Evolutionary conservation across 75 land plant genomes (phyloP), one percentile per base, ranked within the genome.

Genomic region (Isoetes taiwanensis): DNA sequence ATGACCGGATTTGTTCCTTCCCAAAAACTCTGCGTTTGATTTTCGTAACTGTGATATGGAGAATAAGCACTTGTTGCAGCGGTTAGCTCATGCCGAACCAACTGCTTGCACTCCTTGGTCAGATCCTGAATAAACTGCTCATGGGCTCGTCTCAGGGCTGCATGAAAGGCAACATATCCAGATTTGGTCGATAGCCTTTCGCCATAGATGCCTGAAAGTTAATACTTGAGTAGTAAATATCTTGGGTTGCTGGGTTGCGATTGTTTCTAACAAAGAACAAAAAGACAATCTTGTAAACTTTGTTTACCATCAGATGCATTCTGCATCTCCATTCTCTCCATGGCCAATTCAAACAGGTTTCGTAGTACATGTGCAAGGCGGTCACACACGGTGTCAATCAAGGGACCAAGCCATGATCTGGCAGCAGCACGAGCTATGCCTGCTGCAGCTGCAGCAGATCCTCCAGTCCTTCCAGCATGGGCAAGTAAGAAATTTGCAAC

Each of bases 401-500:
- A 69, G 41, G 98, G 98, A 55, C 89, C 75, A 40, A 93, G 76
- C 85, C 88, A 93, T 32, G 95, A 79, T 28, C 80, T 54, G 21
- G 95, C 98, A 62, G 95, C 80, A 43, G 85, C 77, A 41, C 94
- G 88, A 20, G 94, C 98, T 65, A 93, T 81, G 53, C 80, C 87
- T 30, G 84, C 85, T 30, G 94, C 80, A 39, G 94, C 88, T 54
- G 77, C 84, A 32, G 75, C 59, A 21, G 80, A 69, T 21, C 76
- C 68, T 8, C 86, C 86, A 40, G 80, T 77, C 58, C 85, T 57
- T 8, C 96, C 81, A 69, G 82, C 85, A 74, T 85, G 78, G 32
- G 95, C 95, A 70, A 87, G 94, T 68, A 93, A 70, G 46, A 93
- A 80, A 69, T 88, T 93, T 57, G 89, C 98, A 32, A 87, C 98